phyloP scores from a whole-genome alignment of 768 basidiomycete species.

The Suillus sp. region DNA sequence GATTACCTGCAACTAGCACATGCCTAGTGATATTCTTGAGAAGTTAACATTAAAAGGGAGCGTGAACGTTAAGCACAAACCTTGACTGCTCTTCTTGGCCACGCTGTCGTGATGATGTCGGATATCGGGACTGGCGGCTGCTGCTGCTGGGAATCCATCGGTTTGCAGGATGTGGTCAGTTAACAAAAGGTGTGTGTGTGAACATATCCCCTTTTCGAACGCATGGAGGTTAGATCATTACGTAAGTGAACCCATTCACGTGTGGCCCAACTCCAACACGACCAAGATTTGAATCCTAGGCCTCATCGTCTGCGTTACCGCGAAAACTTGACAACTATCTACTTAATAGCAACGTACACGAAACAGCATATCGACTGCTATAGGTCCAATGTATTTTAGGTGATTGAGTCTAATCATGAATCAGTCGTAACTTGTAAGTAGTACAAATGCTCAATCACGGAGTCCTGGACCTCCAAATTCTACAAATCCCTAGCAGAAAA shows the following conservation, averaged over 20 bases:
- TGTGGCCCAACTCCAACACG: too few species aligned
- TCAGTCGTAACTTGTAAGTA: not conserved
- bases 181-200: slow-evolving; percentile 28
- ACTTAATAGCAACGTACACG: too few species aligned
- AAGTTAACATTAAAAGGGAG: slow-evolving; percentile 14
- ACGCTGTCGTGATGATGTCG: slow-evolving; percentile 49
- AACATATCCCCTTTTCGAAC: slow-evolving; percentile 32
- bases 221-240: not conserved
- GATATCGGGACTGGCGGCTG: slow-evolving; percentile 35
- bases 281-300: too few species aligned
- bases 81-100: slow-evolving; percentile 56
- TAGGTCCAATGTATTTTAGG: not conserved
- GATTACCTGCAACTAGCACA: slow-evolving; percentile 59
- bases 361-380: not conserved
- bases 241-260: not conserved
- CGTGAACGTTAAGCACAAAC: slow-evolving; percentile 34
- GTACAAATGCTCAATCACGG: not conserved
- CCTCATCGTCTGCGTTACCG: too few species aligned
- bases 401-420: not conserved
- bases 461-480: not conserved
- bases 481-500: not conserved
- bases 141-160: slow-evolving; percentile 37
- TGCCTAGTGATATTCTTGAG: slow-evolving; percentile 40
- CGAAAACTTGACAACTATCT: too few species aligned
- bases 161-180: slow-evolving; percentile 29